These are phyloP conservation scores for Coriaria nepalensis DNA, from an alignment of 306 rosid genomes.

Conservation along the genomic window DNA sequence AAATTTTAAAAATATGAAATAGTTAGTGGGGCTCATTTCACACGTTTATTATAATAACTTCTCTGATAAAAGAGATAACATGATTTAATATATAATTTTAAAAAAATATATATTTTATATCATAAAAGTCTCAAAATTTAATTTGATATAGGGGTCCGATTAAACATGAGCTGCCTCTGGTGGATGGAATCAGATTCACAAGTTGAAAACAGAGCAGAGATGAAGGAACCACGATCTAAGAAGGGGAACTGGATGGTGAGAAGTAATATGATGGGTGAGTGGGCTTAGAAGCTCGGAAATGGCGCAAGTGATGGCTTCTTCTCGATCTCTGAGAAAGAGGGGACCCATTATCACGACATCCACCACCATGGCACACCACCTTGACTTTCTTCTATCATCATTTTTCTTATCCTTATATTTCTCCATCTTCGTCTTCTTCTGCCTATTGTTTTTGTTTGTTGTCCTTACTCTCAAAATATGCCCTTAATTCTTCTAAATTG, in stretches of 20 bases:
- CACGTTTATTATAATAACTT: too few relatives aligned
- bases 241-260: constrained; percentile 80
- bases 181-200: constrained; percentile 74
- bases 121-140: too few relatives aligned
- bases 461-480: too few relatives aligned
- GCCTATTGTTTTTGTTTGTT: too few relatives aligned
- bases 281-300: constrained; percentile 72
- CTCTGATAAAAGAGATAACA: too few relatives aligned
- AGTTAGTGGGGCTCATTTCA: too few relatives aligned
- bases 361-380: constrained; percentile 65
- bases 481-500: too few relatives aligned
- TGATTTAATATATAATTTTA: too few relatives aligned
- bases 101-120: too few relatives aligned
- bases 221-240: constrained; percentile 64
- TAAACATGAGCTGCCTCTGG: too few relatives aligned
- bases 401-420: background rate
- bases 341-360: constrained; percentile 46
- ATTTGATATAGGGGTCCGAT: too few relatives aligned
- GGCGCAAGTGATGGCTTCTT: constrained; percentile 59
- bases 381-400: constrained; percentile 40
- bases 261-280: constrained; percentile 64
- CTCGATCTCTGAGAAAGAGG: constrained; percentile 51
- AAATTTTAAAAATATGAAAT: too few relatives aligned
- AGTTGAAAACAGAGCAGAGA: constrained; percentile 54
- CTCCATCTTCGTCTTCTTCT: background rate